Base-by-base conservation (phyloP, 192 early-diverging fungal genomes). In the Geosiphon pyriformis region DNA sequence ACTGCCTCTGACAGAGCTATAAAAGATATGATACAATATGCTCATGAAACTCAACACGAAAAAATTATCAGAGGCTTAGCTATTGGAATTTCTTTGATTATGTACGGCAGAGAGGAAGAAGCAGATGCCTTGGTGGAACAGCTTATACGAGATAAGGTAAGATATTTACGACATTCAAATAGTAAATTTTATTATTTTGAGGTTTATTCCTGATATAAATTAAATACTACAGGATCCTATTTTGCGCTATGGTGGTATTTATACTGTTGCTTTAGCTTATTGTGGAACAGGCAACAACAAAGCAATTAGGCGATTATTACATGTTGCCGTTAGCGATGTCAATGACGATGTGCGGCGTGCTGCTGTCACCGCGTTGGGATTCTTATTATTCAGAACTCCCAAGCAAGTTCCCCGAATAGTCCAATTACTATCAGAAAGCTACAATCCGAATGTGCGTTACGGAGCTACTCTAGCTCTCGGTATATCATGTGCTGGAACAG, bases 311-410 rank as follows among this genome's bases (percentile, higher is more conserved):
- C 84, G 87, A 30, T 84, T 98, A 59, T 87, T 99, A 35, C 97
- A 99, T 73, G 88, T 99, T 49, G 96, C 97, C 53, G 97, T 99
- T 3, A 90, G 88, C 53, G 97, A 99, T 72, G 97, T 98, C 48
- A 98, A 94, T 72, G 97, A 99, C 66, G 97, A 99, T 73, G 96
- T 99, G n/a, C 87, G 97, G 27, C 86, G 97, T n/a, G 96, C 97
- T 1, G 94, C 97, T 11, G 97, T 98, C 37, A 98, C 92, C 4
- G 87, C 92, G 0, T 87, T 99, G 30, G 97, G 97, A 4, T 99
- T 99, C 71, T 82, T 99, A 20, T 80, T 99, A 10, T 88, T 94
- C 78, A 85, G 91, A 48, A 90, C 85, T n/a, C 91, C 94, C 29
- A 86, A 90, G 69, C 96, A 99, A 67, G 96, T 99, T 25, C 97